A percentile compares a stretch with the other conserved stretches of the same genome.
Evolutionary conservation across 495 filamentous ascomycete species (phyloP).

Genomic region (Apodospora peruviana): DNA sequence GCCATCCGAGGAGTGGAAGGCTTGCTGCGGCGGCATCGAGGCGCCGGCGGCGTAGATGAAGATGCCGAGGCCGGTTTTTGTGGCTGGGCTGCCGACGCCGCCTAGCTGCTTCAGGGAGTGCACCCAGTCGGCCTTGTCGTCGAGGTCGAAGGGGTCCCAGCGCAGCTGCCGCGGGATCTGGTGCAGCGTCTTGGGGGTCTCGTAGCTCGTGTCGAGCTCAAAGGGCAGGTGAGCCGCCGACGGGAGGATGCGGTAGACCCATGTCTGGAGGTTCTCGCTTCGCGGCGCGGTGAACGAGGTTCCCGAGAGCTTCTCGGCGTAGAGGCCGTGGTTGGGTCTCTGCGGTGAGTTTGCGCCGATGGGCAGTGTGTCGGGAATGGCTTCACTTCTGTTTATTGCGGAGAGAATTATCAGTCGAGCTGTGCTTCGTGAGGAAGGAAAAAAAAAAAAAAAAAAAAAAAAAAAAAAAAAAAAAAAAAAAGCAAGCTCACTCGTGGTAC

Average conservation of each 20-base stretch:
- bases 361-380: slow-evolving; percentile 42
- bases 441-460: not conserved
- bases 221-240: slow-evolving; percentile 77
- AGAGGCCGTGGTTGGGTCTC: slow-evolving; percentile 76
- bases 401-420: too few relatives aligned
- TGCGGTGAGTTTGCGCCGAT: slow-evolving; percentile 80
- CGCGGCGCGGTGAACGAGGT: slow-evolving; percentile 90
- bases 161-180: slow-evolving; percentile 86
- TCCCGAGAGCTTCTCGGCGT: slow-evolving; percentile 89
- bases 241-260: slow-evolving; percentile 88
- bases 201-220: slow-evolving; percentile 27
- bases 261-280: slow-evolving; percentile 82
- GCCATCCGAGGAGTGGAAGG: slow-evolving; percentile 88
- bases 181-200: slow-evolving; percentile 38
- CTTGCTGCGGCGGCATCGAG: slow-evolving; percentile 63
- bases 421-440: too few relatives aligned
- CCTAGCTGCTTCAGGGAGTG: slow-evolving; percentile 71
- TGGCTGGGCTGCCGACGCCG: slow-evolving; percentile 74
- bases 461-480: not conserved
- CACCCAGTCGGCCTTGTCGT: slow-evolving; percentile 62
- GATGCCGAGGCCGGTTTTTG: slow-evolving; percentile 77
- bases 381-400: slow-evolving; percentile 47
- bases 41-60: slow-evolving; percentile 77
- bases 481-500: slow-evolving; percentile 48
- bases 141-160: slow-evolving; percentile 85